Base-by-base conservation (phyloP, 2,329 filamentous ascomycete genomes). In the Conoideocrella luteorostrata region DNA sequence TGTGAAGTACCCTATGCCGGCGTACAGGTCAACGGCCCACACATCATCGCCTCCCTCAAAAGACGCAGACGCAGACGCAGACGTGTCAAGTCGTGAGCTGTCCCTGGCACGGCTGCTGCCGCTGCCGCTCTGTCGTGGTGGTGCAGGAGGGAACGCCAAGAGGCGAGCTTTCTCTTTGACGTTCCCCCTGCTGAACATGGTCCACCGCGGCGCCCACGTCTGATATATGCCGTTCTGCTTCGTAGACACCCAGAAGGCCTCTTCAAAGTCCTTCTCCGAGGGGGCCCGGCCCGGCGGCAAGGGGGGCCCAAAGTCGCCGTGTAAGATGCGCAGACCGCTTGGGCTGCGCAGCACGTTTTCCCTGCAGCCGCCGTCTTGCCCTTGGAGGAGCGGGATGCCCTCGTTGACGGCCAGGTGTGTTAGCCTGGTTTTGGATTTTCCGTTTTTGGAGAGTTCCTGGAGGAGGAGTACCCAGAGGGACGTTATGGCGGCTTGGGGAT, bases 101-200 rank as follows among this genome's bases (percentile, higher is more conserved):
- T 15, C n/a, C 10, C 10, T 6, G 15, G n/a, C 10, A 21, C 12
- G 13, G 18, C 2, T 13, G 13, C 34, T n/a, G 41, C 26, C 22
- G 15, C 15, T 10, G 24, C 4, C 30, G 12, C 20, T 22, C 18
- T 3, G 7, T 9, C 5, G 15, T n/a, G 17, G 20, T 11, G n/a
- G 12, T 3, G 24, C 28, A 38, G 44, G 5, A 9, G 46, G 26
- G 52, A 81, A 81, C 0, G 56, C 60, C 4, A 95, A 64, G 1
- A 96, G 65, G 11, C 91, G 72, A 1, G 85, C 81, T 61, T 96
- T 97, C 65, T 97, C 91, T 40, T 82, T 85, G 47, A 96, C 72
- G 62, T 96, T 97, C 4, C 91, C 90, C 2, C 89, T 78, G 49
- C 84, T 89, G 62, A 97, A 97, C 90, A 96, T 96, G 21, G 89